These are phyloP conservation scores for Euphorbia tirucalli DNA, from an alignment of 345 rosid species.

Conservation along the genomic window DNA sequence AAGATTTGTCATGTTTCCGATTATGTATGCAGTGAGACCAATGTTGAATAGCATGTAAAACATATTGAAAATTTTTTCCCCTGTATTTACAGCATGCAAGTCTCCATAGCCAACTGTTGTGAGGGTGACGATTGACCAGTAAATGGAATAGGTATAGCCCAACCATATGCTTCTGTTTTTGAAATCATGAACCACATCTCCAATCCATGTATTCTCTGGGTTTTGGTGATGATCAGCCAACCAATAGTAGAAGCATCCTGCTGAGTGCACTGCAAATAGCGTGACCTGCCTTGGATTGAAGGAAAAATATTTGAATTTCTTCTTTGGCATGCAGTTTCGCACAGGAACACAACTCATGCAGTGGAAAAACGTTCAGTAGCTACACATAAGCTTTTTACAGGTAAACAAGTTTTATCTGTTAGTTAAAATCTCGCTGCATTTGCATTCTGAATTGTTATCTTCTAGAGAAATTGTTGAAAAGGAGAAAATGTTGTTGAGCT, in stretches of 20 bases:
- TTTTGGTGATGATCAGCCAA: conserved; percentile 52
- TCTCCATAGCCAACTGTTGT: conserved; percentile 94
- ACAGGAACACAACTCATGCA: not conserved
- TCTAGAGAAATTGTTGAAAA: not conserved
- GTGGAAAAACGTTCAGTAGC: not conserved
- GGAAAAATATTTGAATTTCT: not conserved
- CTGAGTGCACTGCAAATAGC: conserved; percentile 70
- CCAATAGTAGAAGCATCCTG: conserved; percentile 82
- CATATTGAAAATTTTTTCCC: conserved; percentile 75
- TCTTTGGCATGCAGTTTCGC: not conserved
- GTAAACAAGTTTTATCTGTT: not conserved
- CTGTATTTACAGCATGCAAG: conserved; percentile 61
- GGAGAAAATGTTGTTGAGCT: not conserved
- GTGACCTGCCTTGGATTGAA: conserved; percentile 55
- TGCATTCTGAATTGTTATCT: not conserved
- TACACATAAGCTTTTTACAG: not conserved
- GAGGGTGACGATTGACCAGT: conserved; percentile 93
- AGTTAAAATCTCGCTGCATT: no score
- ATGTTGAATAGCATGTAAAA: conserved; percentile 87
- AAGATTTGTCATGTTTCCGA: conserved; percentile 93
- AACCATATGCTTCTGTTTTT: conserved; percentile 68
- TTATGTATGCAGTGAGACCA: conserved; percentile 79
- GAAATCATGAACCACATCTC: conserved; percentile 49
- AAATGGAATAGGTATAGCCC: conserved; percentile 86
- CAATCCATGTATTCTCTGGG: conserved; percentile 69